phyloP scores from a whole-genome alignment of 1,139 yeast genomes.

The Lodderomyces parapsilosis region DNA sequence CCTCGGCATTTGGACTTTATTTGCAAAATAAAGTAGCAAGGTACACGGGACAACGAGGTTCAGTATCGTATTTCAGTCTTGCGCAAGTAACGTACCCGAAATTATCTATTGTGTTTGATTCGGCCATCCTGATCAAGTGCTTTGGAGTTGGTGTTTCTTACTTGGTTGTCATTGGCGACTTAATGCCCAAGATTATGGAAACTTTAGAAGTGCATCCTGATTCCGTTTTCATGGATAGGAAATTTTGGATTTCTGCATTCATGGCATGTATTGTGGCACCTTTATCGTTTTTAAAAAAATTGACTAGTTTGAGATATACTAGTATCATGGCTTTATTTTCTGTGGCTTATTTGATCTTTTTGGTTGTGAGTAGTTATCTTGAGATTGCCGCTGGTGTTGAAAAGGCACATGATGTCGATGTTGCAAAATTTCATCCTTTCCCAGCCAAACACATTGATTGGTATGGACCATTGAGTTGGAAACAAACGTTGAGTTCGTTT shows the following conservation, averaged over 20 bases:
- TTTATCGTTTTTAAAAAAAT: conserved; percentile 64
- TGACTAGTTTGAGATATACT: conserved; percentile 85
- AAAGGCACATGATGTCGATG: conserved; percentile 6
- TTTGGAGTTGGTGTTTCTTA: conserved; percentile 93
- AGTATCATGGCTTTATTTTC: conserved; percentile 79
- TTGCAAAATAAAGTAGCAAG: conserved; percentile 51
- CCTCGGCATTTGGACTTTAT: conserved; percentile 54
- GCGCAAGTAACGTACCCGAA: conserved; percentile 57
- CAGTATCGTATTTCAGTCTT: conserved; percentile 52
- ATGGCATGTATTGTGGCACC: conserved; percentile 65
- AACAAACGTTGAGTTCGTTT: conserved; percentile 50
- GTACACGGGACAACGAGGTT: conserved; percentile 47
- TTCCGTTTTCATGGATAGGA: conserved; percentile 37
- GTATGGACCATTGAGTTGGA: conserved; percentile 40
- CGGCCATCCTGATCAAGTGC: conserved; percentile 61
- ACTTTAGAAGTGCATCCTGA: conserved; percentile 31
- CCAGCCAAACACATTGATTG: conserved; percentile 23
- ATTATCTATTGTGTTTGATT: conserved; percentile 41
- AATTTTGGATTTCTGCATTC: conserved; percentile 70
- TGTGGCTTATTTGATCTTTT: conserved; percentile 72
- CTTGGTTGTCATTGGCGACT: conserved; percentile 83
- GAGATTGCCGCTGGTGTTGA: conserved; percentile 21
- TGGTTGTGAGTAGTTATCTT: conserved; percentile 67
- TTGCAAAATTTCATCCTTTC: conserved; percentile 8
- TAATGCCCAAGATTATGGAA: conserved; percentile 74